Base-by-base conservation (phyloP, 495 filamentous ascomycete species). In the Xylaria cubensis region DNA sequence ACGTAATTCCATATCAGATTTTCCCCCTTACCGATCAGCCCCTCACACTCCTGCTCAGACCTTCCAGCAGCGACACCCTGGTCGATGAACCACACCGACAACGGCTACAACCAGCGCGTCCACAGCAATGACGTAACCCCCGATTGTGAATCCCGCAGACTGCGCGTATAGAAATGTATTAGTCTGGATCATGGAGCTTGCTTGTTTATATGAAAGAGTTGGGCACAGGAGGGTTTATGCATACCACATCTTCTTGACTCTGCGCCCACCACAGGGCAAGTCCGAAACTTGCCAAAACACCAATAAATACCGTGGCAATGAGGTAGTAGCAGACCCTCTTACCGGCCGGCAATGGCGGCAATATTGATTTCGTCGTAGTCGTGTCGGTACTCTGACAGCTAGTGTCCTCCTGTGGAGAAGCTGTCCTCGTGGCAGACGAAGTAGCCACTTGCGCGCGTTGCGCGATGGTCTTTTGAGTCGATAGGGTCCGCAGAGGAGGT, bases 281-380 rank as follows among this genome's bases (percentile, higher is more conserved):
- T 0, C 34, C 66, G 32, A 69, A 59, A 21, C 66, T 69, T 10
- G 41, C 24, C 21, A 32, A 39, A 15, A 69, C 34, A 36, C 66
- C 66, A 17, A 48, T 44, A 8, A 48, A 17, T 34, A 46, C 50
- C 21, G 42, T 44, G 10, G 50, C 66, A 13, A 69, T 21, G 36
- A 69, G 66, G 51, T 69, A 69, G 13, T 58, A 69, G 36, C 66
- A 69, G 12, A 59, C 26, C 36, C 66, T 56, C 66, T 44, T 44
- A 5, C 29, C 39, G 7, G 66, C 51, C 32, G 64, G 39, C 32
- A 66, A 26, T 1, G 63, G 63, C 26, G 63, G 7, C 4, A 53
- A 29, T n/a, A 24, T 13, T 3, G 44, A 39, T 17, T 7, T 53
- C 19, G 64, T 26, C 39, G 12, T 7, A 36, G 46, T 53, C 32